phyloP scores from a whole-genome alignment of 2,329 filamentous ascomycete species.

The Hypoxylon sp. region DNA sequence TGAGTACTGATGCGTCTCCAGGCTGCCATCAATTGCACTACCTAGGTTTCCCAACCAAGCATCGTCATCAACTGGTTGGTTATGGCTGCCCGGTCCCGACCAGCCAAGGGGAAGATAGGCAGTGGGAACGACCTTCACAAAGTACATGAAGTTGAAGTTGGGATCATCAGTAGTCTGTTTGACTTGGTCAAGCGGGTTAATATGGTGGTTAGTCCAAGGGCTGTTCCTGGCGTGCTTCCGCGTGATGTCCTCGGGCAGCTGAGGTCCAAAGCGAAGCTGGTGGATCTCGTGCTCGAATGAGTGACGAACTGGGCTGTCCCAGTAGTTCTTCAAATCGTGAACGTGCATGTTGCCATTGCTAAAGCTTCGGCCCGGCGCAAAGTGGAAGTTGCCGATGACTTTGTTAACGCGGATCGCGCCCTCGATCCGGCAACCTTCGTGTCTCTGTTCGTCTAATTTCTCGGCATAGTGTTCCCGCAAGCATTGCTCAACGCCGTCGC shows the following conservation, averaged over 20 bases:
- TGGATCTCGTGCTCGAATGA: conserved; percentile 93
- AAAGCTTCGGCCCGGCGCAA: conserved; percentile 95
- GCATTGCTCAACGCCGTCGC: conserved; percentile 95
- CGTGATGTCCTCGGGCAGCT: conserved; percentile 80
- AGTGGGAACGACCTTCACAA: conserved; percentile 97
- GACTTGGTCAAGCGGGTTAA: conserved; percentile 89
- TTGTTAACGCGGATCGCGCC: conserved; percentile 96
- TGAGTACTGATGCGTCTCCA: conserved; percentile 98
- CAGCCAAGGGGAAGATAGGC: conserved; percentile 94
- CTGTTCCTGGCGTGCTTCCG: conserved; percentile 68
- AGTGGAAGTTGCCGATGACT: conserved; percentile 98
- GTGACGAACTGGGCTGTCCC: conserved; percentile 81
- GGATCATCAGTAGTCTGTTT: conserved; percentile 83
- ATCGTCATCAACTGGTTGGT: conserved; percentile 62
- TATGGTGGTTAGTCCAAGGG: conserved; percentile 89
- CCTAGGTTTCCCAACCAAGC: conserved; percentile 79
- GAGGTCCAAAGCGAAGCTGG: conserved; percentile 90
- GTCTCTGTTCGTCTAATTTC: conserved; percentile 86
- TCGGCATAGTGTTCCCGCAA: conserved; percentile 94
- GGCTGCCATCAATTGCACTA: conserved; percentile 77
- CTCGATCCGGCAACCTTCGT: conserved; percentile 95
- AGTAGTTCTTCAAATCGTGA: conserved; percentile 97
- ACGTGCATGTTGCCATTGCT: conserved; percentile 97
- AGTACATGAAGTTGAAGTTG: conserved; percentile 98
- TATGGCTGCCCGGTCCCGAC: conserved; percentile 63